Evolutionary conservation across 257 asterid genomes (phyloP).

Genomic region (Marsdenia floribunda): DNA sequence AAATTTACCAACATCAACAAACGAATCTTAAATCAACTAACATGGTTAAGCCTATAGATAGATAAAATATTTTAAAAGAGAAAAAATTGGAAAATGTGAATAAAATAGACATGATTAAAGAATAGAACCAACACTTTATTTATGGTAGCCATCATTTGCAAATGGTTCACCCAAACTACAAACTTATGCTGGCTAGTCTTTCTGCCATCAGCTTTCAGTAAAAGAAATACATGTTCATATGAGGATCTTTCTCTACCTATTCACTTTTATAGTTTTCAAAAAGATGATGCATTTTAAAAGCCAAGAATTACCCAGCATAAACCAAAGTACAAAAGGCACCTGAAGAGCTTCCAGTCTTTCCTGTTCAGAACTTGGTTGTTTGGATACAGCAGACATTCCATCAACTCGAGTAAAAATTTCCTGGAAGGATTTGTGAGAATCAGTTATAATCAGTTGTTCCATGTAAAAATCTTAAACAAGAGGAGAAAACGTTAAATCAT

Average conservation of each 20-base stretch:
- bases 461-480: background rate
- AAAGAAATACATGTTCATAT: background rate
- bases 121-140: background rate
- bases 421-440: slow-evolving; percentile 26
- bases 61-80: background rate
- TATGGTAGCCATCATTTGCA: background rate
- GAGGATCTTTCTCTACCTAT: background rate
- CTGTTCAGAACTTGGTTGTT: slow-evolving; percentile 54
- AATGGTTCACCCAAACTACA: background rate
- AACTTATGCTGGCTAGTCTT: background rate
- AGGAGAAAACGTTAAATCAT: background rate
- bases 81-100: background rate
- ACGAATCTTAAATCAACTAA: background rate
- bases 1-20: background rate
- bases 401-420: slow-evolving; percentile 45
- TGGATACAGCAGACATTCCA: slow-evolving; percentile 58
- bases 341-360: slow-evolving; percentile 60
- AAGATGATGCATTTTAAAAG: background rate
- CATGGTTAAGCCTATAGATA: background rate
- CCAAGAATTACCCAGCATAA: background rate
- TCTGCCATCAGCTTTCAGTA: background rate
- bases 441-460: background rate
- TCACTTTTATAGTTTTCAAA: background rate
- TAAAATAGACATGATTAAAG: slow-evolving; percentile 4
- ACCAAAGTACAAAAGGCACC: slow-evolving; percentile 30